These are phyloP conservation scores for Podila horticola DNA, from an alignment of 192 early-diverging fungal species.

Conservation along the genomic window DNA sequence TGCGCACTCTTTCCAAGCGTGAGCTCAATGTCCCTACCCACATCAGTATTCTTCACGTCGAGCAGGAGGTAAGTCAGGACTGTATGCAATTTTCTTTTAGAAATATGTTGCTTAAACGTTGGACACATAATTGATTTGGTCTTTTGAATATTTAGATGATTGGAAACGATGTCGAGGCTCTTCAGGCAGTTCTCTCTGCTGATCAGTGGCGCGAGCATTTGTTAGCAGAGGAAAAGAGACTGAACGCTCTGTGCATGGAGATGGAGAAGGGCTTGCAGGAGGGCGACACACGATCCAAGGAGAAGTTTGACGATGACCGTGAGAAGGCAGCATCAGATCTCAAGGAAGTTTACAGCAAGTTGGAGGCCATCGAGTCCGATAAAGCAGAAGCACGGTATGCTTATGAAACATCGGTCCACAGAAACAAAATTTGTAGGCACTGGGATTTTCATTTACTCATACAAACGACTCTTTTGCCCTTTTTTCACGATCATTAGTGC, in stretches of 20 bases:
- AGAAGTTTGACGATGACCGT: constrained; percentile 47
- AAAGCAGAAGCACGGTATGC: constrained; percentile 89
- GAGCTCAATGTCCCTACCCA: constrained; percentile 91
- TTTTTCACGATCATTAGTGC: constrained; percentile 64
- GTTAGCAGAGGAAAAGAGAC: constrained; percentile 82
- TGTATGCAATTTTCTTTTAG: not conserved
- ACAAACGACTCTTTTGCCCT: not conserved
- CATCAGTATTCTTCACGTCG: constrained; percentile 96
- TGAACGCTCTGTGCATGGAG: constrained; percentile 63
- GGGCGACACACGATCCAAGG: constrained; percentile 60
- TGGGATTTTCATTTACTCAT: not conserved
- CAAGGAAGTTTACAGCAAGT: constrained; percentile 84
- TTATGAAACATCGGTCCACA: not conserved
- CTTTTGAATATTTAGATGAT: constrained; percentile 67
- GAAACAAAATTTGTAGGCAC: not conserved
- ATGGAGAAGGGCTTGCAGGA: constrained; percentile 63
- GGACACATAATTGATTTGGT: constrained; percentile 1
- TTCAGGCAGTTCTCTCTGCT: constrained; percentile 91
- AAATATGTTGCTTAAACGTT: not conserved
- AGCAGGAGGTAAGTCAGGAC: constrained; percentile 82
- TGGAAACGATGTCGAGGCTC: constrained; percentile 88
- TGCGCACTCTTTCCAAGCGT: constrained; percentile 81
- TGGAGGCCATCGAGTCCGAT: constrained; percentile 96
- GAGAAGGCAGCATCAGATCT: constrained; percentile 58
- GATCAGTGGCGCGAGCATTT: constrained; percentile 94